Conservation (phyloP, 2,329 filamentous ascomycete species). For the Cordyceps pruinosa region DNA sequence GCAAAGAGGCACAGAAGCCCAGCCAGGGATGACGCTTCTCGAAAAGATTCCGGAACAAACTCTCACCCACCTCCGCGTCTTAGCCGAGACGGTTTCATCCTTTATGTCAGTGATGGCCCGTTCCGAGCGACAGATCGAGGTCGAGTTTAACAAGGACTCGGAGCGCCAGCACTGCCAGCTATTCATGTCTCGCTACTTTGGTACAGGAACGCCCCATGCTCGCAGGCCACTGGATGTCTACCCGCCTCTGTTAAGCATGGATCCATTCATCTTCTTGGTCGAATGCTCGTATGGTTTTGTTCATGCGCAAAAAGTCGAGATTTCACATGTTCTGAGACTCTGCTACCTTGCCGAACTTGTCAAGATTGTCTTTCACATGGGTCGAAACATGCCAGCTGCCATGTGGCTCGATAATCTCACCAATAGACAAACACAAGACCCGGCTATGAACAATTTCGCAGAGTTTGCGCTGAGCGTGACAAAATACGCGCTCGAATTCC, state of each 20-base stretch:
- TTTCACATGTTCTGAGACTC: conserved; percentile 72
- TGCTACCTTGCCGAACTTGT: conserved; percentile 90
- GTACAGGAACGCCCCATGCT: conserved; percentile 33
- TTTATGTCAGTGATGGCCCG: conserved; percentile 74
- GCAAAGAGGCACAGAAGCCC: conserved; percentile 74
- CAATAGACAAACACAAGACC: conserved; percentile 36
- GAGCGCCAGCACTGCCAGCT: conserved; percentile 69
- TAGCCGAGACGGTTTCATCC: conserved; percentile 81
- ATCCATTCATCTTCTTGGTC: conserved; percentile 74
- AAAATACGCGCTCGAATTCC: conserved; percentile 36
- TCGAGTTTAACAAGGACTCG: conserved; percentile 61
- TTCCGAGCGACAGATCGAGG: conserved; percentile 52
- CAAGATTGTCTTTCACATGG: conserved; percentile 62
- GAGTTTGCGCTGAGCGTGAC: conserved; percentile 46
- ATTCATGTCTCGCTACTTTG: conserved; percentile 55
- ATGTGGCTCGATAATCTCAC: conserved; percentile 42
- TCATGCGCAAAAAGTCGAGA: conserved; percentile 61
- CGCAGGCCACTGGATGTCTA: conserved; percentile 39
- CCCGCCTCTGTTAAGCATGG: conserved; percentile 56
- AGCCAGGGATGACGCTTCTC: conserved; percentile 66
- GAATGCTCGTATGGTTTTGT: conserved; percentile 68
- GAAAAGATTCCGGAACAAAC: conserved; percentile 78
- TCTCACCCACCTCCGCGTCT: conserved; percentile 77
- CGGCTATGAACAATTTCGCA: conserved; percentile 47
- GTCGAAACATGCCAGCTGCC: conserved; percentile 44